Evolutionary conservation across 1,139 yeast genomes (phyloP), one percentile per base, ranked within the genome.

Genomic region (Yamadazyma triangularis): DNA sequence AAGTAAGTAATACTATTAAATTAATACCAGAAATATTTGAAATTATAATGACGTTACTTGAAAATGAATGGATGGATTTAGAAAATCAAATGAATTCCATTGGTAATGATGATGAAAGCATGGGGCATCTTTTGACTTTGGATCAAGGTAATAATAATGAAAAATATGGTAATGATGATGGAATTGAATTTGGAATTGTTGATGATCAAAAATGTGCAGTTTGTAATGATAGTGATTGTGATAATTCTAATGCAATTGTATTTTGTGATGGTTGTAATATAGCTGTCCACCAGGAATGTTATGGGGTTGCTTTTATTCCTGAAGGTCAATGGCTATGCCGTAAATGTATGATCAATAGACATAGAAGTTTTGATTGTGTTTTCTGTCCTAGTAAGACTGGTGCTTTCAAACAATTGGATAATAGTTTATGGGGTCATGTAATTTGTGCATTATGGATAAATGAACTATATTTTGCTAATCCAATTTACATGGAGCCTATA

Each of bases 291-390:
- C 98, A 91, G 56, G 97, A 91, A 47, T 91, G 98, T 55, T 91
- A 91, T 55, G 98, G 98, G 3, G 87, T 91, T 2, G 89, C 95
- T 0, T 89, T 88, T 48, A 89, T 91, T 14, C 98, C 98, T 0
- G 97, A 91, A 52, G 97, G 97, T 1, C 94, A 85, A 47, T 91
- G 98, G 98, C 64, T 87, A 8, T 91, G 98, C 48, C 73, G 96
- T 4, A 71, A 81, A 37, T 91, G 98, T 55, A 71, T 83, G 69
- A 74, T 82, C 9, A 68, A 78, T 32, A 70, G 76, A 43, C 60
- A 69, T 31, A 63, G 69, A 19, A 51, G 56, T n/a, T 67, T 77
- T 3, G 58, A 68, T 25, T 91, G 98, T 51, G 68, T 80, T 3
- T 85, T 88, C 44, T 91, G 98, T 50, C 97, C 97, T 0, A 79